Conservation (phyloP, 306 rosid species). For the Castanea sativa region DNA sequence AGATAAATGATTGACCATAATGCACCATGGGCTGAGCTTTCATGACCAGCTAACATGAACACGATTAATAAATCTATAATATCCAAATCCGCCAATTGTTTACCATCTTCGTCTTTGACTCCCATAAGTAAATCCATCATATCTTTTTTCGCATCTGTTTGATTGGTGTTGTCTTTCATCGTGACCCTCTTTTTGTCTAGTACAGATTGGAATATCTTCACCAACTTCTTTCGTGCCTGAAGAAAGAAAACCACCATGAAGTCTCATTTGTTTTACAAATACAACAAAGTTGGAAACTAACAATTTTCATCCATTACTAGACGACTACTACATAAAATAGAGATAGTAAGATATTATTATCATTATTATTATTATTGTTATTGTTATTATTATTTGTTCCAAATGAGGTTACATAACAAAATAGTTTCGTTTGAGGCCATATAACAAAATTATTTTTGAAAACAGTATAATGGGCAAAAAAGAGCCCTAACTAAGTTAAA, state of each 20-base stretch:
- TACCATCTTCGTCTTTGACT: conserved; percentile 36
- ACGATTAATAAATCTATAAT: conserved; percentile 43
- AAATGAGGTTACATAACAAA: too few species aligned
- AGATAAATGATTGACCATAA: conserved; percentile 70
- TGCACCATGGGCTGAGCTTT: conserved; percentile 75
- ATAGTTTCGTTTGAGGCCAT: too few species aligned
- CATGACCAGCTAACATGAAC: conserved; percentile 84
- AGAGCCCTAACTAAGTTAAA: too few species aligned
- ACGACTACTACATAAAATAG: too few species aligned
- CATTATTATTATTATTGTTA: too few species aligned
- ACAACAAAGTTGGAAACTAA: too few species aligned
- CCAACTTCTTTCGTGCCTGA: conserved; percentile 28
- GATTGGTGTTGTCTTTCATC: background rate
- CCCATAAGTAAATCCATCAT: conserved; percentile 38
- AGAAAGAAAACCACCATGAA: background rate
- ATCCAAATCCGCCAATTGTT: conserved; percentile 40
- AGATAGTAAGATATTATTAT: too few species aligned
- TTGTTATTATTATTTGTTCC: too few species aligned
- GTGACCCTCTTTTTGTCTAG: conserved; percentile 11
- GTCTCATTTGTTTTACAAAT: background rate
- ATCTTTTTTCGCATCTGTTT: conserved; percentile 27
- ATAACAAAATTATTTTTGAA: too few species aligned
- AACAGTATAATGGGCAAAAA: too few species aligned
- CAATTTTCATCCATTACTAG: too few species aligned
- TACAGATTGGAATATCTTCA: background rate